A percentile compares a stretch with the other conserved stretches of the same genome.
These are phyloP conservation scores for Leccinum rimulosum DNA, from an alignment of 768 basidiomycete genomes.

Conservation along the genomic window DNA sequence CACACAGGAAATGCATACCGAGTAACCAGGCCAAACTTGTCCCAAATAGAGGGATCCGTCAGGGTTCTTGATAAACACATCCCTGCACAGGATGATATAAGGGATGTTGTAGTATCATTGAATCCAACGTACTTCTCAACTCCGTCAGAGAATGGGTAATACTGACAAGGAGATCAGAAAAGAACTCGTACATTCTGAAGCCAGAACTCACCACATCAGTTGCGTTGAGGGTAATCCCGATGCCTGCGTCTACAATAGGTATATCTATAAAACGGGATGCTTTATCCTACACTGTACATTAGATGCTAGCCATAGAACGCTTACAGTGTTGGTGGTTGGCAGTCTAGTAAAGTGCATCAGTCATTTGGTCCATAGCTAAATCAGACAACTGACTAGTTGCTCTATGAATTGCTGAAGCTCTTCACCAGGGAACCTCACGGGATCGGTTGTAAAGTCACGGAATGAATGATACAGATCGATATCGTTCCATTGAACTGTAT, in stretches of 20 bases:
- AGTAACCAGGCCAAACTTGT: constrained; percentile 77
- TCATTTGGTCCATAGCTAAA: not conserved
- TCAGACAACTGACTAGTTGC: constrained; percentile 46
- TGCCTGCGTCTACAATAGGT: constrained; percentile 70
- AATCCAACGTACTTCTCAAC: constrained; percentile 46
- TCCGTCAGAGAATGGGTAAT: constrained; percentile 65
- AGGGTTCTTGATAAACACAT: constrained; percentile 72
- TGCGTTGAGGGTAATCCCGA: constrained; percentile 53
- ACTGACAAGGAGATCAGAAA: constrained; percentile 38
- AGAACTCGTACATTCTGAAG: not conserved
- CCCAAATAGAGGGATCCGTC: constrained; percentile 73
- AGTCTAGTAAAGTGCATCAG: constrained; percentile 18
- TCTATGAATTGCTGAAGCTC: constrained; percentile 53
- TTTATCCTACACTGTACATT: not conserved
- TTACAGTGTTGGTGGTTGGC: constrained; percentile 32
- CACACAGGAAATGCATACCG: constrained; percentile 37
- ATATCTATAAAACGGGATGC: constrained; percentile 45
- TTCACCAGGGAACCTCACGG: constrained; percentile 55
- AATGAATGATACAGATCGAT: constrained; percentile 70
- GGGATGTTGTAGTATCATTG: not conserved
- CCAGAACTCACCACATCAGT: constrained; percentile 57
- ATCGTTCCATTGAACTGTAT: constrained; percentile 72
- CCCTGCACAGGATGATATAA: constrained; percentile 34
- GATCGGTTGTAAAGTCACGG: constrained; percentile 69
- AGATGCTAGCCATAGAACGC: not conserved